Conservation (phyloP, 2,329 filamentous ascomycete genomes). For the Fusarium concolor region DNA sequence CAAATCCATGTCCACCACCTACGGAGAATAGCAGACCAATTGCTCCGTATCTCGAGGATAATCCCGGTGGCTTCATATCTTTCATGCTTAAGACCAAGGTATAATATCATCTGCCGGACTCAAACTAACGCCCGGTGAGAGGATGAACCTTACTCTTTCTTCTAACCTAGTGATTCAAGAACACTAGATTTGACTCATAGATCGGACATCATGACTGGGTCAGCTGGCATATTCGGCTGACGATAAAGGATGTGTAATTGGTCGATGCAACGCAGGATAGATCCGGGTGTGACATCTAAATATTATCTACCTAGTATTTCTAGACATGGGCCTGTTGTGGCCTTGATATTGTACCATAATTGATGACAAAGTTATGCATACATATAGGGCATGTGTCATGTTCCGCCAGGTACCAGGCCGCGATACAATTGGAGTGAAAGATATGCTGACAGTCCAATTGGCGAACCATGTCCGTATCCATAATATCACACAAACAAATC, state of each 20-base stretch:
- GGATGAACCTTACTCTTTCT: neutral
- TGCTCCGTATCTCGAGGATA: neutral
- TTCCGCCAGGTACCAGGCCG: neutral
- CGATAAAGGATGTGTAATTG: too few species aligned
- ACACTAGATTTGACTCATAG: neutral
- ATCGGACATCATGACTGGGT: too few species aligned
- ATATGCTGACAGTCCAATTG: neutral
- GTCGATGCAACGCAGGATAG: too few species aligned
- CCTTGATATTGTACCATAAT: neutral
- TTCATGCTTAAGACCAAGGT: too few species aligned
- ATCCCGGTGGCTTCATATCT: neutral
- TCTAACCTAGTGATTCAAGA: too few species aligned
- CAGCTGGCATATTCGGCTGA: neutral
- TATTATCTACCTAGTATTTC: neutral
- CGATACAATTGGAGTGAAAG: neutral
- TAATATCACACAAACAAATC: neutral
- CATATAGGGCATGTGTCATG: constrained; percentile 2
- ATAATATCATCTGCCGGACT: neutral
- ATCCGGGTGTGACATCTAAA: neutral
- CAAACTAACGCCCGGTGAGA: neutral
- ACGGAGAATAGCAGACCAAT: neutral
- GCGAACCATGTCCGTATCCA: neutral
- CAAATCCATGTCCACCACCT: neutral
- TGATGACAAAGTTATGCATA: neutral
- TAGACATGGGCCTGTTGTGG: neutral